A percentile compares a stretch with the other conserved stretches of the same genome.
phyloP scores from a whole-genome alignment of 108 stramenopile genomes.

The Chaetoceros tenuissimus region DNA sequence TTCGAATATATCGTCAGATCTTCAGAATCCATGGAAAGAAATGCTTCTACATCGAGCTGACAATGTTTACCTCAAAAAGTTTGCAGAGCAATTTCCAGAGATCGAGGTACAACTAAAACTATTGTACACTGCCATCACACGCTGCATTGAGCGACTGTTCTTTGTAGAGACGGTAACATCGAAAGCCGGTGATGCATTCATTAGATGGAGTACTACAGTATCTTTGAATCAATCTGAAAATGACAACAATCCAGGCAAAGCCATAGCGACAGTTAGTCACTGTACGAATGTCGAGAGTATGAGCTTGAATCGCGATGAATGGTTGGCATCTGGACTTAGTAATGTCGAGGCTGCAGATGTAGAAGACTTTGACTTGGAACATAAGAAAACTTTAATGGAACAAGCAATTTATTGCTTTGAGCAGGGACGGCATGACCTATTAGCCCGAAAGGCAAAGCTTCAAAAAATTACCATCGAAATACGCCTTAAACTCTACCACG shows the following conservation, averaged over 20 bases:
- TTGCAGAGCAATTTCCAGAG: conserved; percentile 13
- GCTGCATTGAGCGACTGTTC: conserved; percentile 36
- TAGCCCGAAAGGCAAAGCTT: conserved; percentile 22
- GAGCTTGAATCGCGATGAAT: conserved; percentile 35
- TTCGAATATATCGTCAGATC: conserved; percentile 13
- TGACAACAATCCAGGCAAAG: neutral
- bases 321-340: conserved; percentile 20
- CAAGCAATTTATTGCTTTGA: conserved; percentile 21
- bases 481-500: no score
- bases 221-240: conserved; percentile 2
- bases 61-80: conserved; percentile 1
- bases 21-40: conserved; percentile 39
- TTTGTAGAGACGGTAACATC: conserved; percentile 39
- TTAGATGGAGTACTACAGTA: conserved; percentile 6
- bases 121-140: no score
- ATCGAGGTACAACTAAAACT: conserved; percentile 35
- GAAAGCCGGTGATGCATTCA: conserved; percentile 29
- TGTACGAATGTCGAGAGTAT: conserved; percentile 26
- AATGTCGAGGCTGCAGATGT: conserved; percentile 28
- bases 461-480: conserved; percentile 22
- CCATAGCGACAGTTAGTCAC: conserved; percentile 23
- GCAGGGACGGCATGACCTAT: no score
- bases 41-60: conserved; percentile 21
- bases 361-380: conserved; percentile 6
- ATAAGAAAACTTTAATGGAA: conserved; percentile 26